These are phyloP conservation scores for Arxiozyma bovina DNA, from an alignment of 1,139 yeast species.

Conservation along the genomic window DNA sequence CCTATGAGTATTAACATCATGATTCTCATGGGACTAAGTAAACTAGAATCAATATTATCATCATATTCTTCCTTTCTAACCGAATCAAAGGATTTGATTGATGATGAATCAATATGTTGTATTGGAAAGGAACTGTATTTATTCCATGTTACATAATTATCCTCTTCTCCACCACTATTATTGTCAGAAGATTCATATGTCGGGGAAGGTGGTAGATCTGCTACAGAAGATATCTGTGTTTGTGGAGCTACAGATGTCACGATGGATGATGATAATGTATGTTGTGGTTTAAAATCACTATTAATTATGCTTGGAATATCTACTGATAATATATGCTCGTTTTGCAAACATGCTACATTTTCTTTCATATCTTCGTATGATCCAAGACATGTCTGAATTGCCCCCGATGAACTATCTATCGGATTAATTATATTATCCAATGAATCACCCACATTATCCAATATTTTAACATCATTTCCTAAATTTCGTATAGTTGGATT, in stretches of 20 bases:
- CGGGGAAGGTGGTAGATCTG: slow-evolving; percentile 3
- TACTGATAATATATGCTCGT: slow-evolving; percentile 3
- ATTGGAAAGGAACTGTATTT: slow-evolving; percentile 7
- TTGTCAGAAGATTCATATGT: neutral
- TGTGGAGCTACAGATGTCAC: neutral
- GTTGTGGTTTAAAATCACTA: neutral
- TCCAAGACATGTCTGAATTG: too few species aligned
- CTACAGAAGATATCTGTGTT: neutral
- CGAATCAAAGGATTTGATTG: slow-evolving; percentile 12
- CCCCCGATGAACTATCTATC: neutral
- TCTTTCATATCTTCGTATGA: too few species aligned
- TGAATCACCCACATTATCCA: neutral
- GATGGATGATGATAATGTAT: neutral
- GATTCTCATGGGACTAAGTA: slow-evolving; percentile 19
- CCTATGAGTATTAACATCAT: slow-evolving; percentile 13
- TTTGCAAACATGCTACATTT: neutral
- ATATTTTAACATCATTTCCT: neutral
- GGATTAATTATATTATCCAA: neutral
- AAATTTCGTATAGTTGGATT: neutral
- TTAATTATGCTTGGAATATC: neutral
- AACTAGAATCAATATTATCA: slow-evolving; percentile 8
- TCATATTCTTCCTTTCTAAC: neutral
- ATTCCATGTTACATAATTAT: slow-evolving; percentile 6
- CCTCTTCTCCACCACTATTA: slow-evolving; percentile 1
- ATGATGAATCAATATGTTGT: slow-evolving; percentile 18